Conservation (phyloP, 192 early-diverging fungal species). For the Coemansia sp. region DNA sequence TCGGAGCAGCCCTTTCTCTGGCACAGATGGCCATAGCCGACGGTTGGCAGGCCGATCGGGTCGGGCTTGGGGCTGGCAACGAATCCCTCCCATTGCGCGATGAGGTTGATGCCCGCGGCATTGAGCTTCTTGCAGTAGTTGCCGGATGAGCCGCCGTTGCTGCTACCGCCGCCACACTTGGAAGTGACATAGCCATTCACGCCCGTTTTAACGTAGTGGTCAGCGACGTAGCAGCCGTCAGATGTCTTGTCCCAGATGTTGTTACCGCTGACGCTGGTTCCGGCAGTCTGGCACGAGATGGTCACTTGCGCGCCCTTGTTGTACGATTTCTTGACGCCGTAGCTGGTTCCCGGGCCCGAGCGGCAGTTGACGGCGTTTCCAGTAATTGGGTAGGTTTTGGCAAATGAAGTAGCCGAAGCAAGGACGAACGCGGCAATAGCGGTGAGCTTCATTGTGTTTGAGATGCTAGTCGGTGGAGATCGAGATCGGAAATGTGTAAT, state of each 20-base stretch:
- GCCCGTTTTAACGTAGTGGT: conserved; percentile 44
- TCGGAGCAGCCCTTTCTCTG: conserved; percentile 24
- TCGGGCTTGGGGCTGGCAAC: conserved; percentile 34
- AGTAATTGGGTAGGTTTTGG: conserved; percentile 8
- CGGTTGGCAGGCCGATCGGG: conserved; percentile 48
- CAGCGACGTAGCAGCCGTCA: conserved; percentile 45
- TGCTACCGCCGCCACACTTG: conserved; percentile 10
- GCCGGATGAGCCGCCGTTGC: conserved; percentile 7
- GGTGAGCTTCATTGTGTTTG: conserved; percentile 20
- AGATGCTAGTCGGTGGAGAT: too few species aligned
- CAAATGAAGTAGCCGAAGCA: background rate
- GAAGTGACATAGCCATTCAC: conserved; percentile 17
- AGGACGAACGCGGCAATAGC: conserved; percentile 15
- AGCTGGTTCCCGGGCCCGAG: conserved; percentile 30
- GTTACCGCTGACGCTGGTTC: conserved; percentile 26
- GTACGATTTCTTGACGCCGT: conserved; percentile 18
- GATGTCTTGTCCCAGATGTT: conserved; percentile 44
- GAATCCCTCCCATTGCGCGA: conserved; percentile 44
- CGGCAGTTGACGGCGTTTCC: conserved; percentile 19
- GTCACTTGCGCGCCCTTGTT: conserved; percentile 14
- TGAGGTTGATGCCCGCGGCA: conserved; percentile 23
- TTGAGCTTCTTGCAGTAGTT: conserved; percentile 17
- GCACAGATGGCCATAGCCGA: conserved; percentile 47
- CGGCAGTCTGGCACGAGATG: conserved; percentile 27
- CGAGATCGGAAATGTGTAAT: too few species aligned